A percentile compares a stretch with the other conserved stretches of the same genome.
Evolutionary conservation across 345 rosid genomes (phyloP).

Genomic region (Eucalyptus caleyi): DNA sequence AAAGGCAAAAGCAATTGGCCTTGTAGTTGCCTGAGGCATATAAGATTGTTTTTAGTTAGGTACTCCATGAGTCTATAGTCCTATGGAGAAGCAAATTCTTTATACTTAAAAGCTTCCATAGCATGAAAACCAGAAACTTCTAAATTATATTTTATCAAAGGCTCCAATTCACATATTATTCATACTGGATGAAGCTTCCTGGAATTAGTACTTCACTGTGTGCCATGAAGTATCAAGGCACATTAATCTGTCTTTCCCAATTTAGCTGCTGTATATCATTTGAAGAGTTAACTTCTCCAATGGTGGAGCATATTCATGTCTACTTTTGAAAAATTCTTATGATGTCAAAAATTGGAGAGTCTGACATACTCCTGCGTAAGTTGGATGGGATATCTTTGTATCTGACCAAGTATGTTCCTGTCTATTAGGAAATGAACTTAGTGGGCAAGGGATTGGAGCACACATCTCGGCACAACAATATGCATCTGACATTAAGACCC

Average conservation of each 20-base stretch:
- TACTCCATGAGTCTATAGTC: neutral
- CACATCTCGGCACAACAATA: constrained; percentile 24
- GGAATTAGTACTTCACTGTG: neutral
- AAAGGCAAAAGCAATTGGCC: neutral
- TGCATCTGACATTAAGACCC: constrained; percentile 8
- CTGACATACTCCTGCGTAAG: neutral
- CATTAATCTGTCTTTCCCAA: neutral
- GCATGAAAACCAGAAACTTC: neutral
- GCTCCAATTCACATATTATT: neutral
- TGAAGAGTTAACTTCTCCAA: neutral
- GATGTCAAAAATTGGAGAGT: neutral
- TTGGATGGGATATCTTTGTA: neutral
- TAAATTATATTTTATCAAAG: neutral
- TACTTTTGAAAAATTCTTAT: neutral
- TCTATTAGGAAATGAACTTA: constrained; percentile 34
- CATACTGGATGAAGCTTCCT: neutral
- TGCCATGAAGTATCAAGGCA: neutral
- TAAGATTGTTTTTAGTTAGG: neutral
- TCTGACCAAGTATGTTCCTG: neutral
- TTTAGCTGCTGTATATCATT: neutral
- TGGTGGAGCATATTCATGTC: neutral
- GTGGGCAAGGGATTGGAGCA: constrained; percentile 28
- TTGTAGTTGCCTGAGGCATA: neutral
- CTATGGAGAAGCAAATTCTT: neutral
- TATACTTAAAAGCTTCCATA: neutral